These are phyloP conservation scores for Hypomyces rosellus DNA, from an alignment of 2,329 filamentous ascomycete species.

Conservation along the genomic window DNA sequence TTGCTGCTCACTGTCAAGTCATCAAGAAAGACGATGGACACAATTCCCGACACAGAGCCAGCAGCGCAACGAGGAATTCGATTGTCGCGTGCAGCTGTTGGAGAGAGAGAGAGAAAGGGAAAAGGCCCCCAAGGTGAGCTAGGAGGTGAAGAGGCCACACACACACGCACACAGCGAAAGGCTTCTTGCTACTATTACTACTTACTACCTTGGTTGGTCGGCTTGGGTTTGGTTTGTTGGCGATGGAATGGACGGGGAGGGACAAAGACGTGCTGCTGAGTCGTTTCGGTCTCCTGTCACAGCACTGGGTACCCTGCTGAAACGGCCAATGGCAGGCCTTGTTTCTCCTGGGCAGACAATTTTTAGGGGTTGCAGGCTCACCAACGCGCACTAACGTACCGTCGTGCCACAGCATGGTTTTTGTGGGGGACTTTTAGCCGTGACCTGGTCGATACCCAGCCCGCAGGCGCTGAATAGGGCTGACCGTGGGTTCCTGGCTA, in stretches of 20 bases:
- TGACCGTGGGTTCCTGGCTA: neutral
- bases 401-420: neutral
- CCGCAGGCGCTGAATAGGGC: neutral
- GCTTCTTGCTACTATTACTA: neutral
- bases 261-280: slow-evolving; percentile 3
- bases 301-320: slow-evolving; percentile 4
- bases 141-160: slow-evolving; percentile 1
- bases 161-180: slow-evolving; percentile 2
- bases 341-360: slow-evolving; percentile 6
- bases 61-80: too few species aligned
- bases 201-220: too few species aligned
- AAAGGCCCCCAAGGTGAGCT: neutral
- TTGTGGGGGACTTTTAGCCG: slow-evolving; percentile 8
- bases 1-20: neutral
- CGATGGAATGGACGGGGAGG: neutral
- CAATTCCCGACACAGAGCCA: too few species aligned
- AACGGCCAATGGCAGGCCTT: slow-evolving; percentile 10
- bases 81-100: too few species aligned
- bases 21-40: neutral
- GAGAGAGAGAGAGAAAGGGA: neutral
- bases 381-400: slow-evolving; percentile 8
- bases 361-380: slow-evolving; percentile 14
- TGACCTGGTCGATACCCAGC: slow-evolving; percentile 4
- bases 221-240: neutral
- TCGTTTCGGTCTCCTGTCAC: slow-evolving; percentile 13